These are phyloP conservation scores for Penicillium subrubescens DNA, from an alignment of 495 filamentous ascomycete species.

Conservation along the genomic window DNA sequence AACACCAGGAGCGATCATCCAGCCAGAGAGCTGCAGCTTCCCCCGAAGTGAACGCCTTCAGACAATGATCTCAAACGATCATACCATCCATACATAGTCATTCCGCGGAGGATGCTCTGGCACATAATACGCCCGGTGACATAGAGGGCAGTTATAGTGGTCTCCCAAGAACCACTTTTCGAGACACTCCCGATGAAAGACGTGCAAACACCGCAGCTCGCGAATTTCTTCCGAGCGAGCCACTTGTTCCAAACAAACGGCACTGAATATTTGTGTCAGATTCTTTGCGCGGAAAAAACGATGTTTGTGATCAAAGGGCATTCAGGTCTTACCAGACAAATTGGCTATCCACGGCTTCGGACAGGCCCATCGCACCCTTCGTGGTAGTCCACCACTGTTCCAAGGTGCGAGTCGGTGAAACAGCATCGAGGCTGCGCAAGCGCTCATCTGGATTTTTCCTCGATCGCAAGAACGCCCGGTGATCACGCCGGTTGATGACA, in stretches of 20 bases:
- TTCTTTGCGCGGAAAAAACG: background rate
- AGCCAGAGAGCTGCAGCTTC: background rate
- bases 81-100: conserved; percentile 49
- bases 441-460: conserved; percentile 37
- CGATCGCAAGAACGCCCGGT: conserved; percentile 24
- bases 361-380: conserved; percentile 38
- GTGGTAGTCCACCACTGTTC: conserved; percentile 47
- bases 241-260: conserved; percentile 48
- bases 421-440: conserved; percentile 42
- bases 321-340: conserved; percentile 42
- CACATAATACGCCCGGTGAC: conserved; percentile 43
- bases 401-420: conserved; percentile 43
- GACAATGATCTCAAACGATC: conserved; percentile 16
- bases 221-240: conserved; percentile 42
- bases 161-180: conserved; percentile 50
- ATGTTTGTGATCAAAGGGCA: too few relatives aligned
- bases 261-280: conserved; percentile 26
- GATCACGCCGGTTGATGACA: conserved; percentile 42
- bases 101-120: conserved; percentile 35
- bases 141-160: conserved; percentile 49
- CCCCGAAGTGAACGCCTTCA: background rate
- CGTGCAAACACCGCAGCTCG: conserved; percentile 47
- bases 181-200: conserved; percentile 50
- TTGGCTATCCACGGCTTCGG: conserved; percentile 41
- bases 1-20: background rate